phyloP scores from a whole-genome alignment of 2,329 filamentous ascomycete species.

The Colletotrichum sp. region DNA sequence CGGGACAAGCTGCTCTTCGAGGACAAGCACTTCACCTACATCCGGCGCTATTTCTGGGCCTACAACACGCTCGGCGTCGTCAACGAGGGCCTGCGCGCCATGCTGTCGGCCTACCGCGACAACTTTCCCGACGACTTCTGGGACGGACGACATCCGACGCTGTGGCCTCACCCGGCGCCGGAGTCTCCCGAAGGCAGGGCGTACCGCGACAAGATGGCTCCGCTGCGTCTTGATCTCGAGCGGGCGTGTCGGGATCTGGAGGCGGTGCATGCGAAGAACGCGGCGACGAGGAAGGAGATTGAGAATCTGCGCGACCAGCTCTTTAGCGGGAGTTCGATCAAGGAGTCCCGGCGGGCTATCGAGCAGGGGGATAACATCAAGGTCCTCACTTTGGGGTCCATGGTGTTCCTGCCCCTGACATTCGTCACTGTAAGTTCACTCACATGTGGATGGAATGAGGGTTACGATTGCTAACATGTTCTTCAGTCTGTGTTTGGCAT shows the following conservation, averaged over 20 bases:
- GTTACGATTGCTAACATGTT: neutral
- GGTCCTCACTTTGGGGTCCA: constrained; percentile 62
- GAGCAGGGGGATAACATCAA: constrained; percentile 70
- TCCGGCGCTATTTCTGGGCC: constrained; percentile 67
- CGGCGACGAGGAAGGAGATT: constrained; percentile 60
- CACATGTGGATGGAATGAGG: neutral
- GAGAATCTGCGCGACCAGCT: constrained; percentile 64
- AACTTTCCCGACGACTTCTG: constrained; percentile 65
- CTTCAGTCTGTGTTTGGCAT: constrained; percentile 59
- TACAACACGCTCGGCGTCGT: constrained; percentile 66
- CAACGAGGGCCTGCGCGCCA: constrained; percentile 63
- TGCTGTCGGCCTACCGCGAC: constrained; percentile 61
- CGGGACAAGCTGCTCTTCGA: constrained; percentile 66
- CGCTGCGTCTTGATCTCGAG: constrained; percentile 53
- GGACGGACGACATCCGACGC: constrained; percentile 56
- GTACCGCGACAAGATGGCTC: constrained; percentile 54
- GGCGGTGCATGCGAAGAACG: constrained; percentile 54
- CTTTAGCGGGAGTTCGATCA: constrained; percentile 67
- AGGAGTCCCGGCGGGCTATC: constrained; percentile 65
- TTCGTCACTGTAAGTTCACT: constrained; percentile 57
- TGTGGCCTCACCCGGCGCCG: constrained; percentile 60
- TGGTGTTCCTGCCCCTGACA: constrained; percentile 66
- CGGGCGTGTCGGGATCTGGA: constrained; percentile 55
- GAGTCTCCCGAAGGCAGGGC: constrained; percentile 47
- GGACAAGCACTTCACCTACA: constrained; percentile 65